These are phyloP conservation scores for Gliomastix tumulicola DNA, from an alignment of 2,329 filamentous ascomycete genomes.

Conservation along the genomic window DNA sequence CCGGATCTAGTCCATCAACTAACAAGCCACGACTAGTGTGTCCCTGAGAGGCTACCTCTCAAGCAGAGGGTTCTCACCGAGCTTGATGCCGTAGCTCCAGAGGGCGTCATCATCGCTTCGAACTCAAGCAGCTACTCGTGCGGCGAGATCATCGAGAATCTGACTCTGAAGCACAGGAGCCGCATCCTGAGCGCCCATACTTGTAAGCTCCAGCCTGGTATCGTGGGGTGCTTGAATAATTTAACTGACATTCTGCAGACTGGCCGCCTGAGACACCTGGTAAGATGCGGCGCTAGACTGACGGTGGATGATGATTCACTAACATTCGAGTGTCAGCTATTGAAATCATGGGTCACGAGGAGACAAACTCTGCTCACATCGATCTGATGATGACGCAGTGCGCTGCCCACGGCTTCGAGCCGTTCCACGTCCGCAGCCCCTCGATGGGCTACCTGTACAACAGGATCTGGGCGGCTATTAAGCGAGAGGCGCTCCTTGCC, in stretches of 20 bases:
- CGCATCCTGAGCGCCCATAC: conserved; percentile 35
- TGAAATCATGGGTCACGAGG: conserved; percentile 22
- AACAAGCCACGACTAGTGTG: conserved; percentile 21
- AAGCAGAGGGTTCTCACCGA: conserved; percentile 29
- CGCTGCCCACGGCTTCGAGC: conserved; percentile 17
- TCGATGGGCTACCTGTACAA: conserved; percentile 25
- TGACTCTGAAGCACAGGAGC: conserved; percentile 21
- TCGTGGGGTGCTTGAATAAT: neutral
- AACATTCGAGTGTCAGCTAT: conserved; percentile 6
- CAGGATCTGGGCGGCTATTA: conserved; percentile 23
- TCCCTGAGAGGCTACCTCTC: conserved; percentile 32
- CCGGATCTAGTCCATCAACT: too few species aligned
- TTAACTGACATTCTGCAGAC: conserved; percentile 9
- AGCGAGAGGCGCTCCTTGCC: conserved; percentile 19
- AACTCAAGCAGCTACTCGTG: conserved; percentile 40
- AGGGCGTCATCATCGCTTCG: conserved; percentile 31
- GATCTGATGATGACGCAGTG: conserved; percentile 14
- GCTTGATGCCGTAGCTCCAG: conserved; percentile 25
- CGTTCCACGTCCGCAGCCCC: conserved; percentile 17
- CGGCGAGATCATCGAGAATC: conserved; percentile 28
- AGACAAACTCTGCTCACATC: conserved; percentile 12
- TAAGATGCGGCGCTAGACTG: too few species aligned
- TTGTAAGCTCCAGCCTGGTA: conserved; percentile 20
- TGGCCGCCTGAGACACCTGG: conserved; percentile 22
- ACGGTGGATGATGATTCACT: too few species aligned